Evolutionary conservation across 305 asterid species (phyloP).

Genomic region (Fraxinus ornus): DNA sequence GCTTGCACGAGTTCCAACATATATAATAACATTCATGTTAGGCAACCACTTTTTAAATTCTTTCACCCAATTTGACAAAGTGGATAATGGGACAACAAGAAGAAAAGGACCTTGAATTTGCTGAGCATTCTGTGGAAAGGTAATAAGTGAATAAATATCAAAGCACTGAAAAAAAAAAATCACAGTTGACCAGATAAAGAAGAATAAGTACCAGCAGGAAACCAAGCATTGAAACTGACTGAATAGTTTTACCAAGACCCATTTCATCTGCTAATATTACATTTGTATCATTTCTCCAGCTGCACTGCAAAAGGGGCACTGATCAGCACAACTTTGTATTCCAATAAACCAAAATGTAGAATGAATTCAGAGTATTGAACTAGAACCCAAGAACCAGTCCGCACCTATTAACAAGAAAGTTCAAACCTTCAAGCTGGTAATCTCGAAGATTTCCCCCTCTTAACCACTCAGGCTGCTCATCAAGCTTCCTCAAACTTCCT

Average conservation of each 20-base stretch:
- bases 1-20: conserved; percentile 97
- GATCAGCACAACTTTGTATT: conserved; percentile 47
- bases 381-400: conserved; percentile 30
- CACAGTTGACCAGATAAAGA: conserved; percentile 18
- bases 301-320: conserved; percentile 57
- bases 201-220: conserved; percentile 74
- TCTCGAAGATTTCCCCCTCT: conserved; percentile 96
- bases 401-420: conserved; percentile 97
- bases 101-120: conserved; percentile 97
- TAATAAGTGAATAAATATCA: conserved; percentile 23
- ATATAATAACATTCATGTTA: conserved; percentile 78
- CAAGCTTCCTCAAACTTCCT: conserved; percentile 98
- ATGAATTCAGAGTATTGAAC: conserved; percentile 14
- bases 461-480: conserved; percentile 98
- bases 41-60: conserved; percentile 99
- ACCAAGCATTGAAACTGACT: conserved; percentile 99
- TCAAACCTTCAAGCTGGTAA: conserved; percentile 99
- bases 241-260: conserved; percentile 99
- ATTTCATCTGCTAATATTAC: conserved; percentile 98
- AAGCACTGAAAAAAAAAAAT: conserved; percentile 11
- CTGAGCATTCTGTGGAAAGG: conserved; percentile 77
- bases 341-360: conserved; percentile 15
- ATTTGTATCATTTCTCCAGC: conserved; percentile 99
- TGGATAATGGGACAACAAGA: conserved; percentile 95
- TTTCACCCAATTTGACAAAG: conserved; percentile 98